These are phyloP conservation scores for Yamadazyma oceani DNA, from an alignment of 1,139 yeast genomes.

Conservation along the genomic window DNA sequence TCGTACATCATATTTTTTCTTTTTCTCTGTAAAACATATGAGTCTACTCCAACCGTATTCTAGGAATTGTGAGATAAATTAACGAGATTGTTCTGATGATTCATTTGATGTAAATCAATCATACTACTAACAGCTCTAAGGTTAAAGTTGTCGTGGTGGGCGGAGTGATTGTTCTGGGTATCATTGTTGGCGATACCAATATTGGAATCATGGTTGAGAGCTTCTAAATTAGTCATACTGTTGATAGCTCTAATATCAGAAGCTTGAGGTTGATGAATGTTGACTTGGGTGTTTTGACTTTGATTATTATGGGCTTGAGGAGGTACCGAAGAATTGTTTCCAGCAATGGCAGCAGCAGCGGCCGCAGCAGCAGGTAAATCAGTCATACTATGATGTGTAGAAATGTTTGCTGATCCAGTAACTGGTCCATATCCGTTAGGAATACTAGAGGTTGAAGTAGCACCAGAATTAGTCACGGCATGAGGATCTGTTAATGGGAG, in stretches of 20 bases:
- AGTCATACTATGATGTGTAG: conserved; percentile 25
- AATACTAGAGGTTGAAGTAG: conserved; percentile 10
- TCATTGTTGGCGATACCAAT: conserved; percentile 4
- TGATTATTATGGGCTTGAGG: background rate
- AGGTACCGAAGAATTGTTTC: background rate
- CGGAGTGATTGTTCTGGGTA: background rate
- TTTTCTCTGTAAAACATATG: no score
- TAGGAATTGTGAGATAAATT: background rate
- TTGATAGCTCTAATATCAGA: conserved; percentile 33
- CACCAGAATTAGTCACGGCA: conserved; percentile 11
- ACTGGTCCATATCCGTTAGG: conserved; percentile 14
- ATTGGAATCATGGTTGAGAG: conserved; percentile 12
- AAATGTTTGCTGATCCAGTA: conserved; percentile 13
- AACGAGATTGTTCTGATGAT: conserved; percentile 9
- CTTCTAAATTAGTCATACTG: conserved; percentile 41
- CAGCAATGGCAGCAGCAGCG: conserved; percentile 10
- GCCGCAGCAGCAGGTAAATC: conserved; percentile 33
- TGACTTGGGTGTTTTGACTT: background rate
- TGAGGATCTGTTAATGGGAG: conserved; percentile 13
- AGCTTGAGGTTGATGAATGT: conserved; percentile 10
- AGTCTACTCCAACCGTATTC: no score
- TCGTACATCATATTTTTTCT: no score
- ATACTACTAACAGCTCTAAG: conserved; percentile 36
- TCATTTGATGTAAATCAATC: conserved; percentile 30
- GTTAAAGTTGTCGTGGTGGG: conserved; percentile 14